phyloP scores from a whole-genome alignment of 225 moss, liverwort and hornwort genomes.

The Neckera pumila region DNA sequence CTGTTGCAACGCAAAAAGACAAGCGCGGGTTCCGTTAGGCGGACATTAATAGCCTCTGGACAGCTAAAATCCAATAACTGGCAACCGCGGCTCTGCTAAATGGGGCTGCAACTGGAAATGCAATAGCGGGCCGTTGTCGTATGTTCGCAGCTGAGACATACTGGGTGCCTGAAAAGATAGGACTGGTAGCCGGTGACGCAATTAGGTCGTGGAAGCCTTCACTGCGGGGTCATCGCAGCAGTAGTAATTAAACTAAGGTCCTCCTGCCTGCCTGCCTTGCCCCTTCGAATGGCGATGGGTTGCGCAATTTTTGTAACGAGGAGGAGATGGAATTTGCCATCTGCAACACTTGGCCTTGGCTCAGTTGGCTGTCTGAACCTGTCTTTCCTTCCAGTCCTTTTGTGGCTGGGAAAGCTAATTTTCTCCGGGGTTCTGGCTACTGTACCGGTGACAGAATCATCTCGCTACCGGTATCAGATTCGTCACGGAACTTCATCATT shows the following conservation, averaged over 20 bases:
- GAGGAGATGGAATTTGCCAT: background rate
- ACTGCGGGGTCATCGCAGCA: background rate
- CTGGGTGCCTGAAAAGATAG: background rate
- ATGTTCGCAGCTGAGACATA: background rate
- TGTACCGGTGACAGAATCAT: background rate
- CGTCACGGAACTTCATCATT: background rate
- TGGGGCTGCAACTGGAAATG: background rate
- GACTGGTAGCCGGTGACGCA: background rate
- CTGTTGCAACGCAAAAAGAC: background rate
- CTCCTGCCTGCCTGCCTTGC: background rate
- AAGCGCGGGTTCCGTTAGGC: background rate
- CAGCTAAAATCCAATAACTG: slow-evolving; percentile 7
- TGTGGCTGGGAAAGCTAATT: background rate
- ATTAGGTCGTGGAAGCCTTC: background rate
- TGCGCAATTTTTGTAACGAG: background rate
- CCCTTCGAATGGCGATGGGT: background rate
- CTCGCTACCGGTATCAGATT: background rate
- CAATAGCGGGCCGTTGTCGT: background rate
- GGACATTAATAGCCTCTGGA: background rate
- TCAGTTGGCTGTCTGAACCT: too few species aligned
- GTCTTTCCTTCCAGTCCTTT: background rate
- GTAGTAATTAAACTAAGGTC: too few species aligned
- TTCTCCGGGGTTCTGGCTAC: background rate
- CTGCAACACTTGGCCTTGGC: background rate
- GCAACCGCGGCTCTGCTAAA: background rate